Evolutionary conservation across 257 asterid species (phyloP).

Genomic region (Knoxia roxburghii): DNA sequence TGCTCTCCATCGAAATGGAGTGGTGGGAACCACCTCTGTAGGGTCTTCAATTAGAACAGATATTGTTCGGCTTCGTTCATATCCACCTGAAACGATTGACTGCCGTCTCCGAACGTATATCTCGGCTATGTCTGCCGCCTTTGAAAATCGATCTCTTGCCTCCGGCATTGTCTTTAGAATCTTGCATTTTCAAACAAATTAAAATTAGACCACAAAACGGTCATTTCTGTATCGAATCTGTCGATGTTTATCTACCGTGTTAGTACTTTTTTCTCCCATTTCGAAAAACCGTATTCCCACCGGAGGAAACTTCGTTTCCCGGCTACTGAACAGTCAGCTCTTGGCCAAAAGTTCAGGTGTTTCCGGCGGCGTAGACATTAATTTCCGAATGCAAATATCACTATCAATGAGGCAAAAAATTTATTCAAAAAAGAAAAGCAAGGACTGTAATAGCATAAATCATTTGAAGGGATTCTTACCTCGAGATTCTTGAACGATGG

Average conservation of each 20-base stretch:
- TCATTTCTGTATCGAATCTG: background rate
- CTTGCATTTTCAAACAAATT: background rate
- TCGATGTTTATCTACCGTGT: too few species aligned
- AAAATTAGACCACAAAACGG: background rate
- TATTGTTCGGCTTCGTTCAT: conserved; percentile 1
- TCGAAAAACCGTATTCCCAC: background rate
- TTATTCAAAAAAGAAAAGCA: background rate
- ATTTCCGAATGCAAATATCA: background rate
- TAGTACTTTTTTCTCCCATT: background rate
- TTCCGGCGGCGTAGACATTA: background rate
- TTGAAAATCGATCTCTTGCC: conserved; percentile 46
- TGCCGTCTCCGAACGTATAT: conserved; percentile 29
- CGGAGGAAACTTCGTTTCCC: background rate
- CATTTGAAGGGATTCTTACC: conserved; percentile 4
- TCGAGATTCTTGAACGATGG: conserved; percentile 4
- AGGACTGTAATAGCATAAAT: background rate
- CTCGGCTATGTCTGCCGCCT: conserved; percentile 34
- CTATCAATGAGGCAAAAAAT: background rate
- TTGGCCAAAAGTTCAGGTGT: conserved; percentile 1
- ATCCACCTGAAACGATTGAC: conserved; percentile 12
- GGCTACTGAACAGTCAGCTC: background rate
- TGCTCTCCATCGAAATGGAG: conserved; percentile 41
- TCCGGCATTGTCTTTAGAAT: conserved; percentile 44
- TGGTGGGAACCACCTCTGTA: conserved; percentile 21
- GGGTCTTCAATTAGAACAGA: conserved; percentile 31